Evolutionary conservation across 495 filamentous ascomycete species (phyloP).

Genomic region (Schizothecium vesticola): DNA sequence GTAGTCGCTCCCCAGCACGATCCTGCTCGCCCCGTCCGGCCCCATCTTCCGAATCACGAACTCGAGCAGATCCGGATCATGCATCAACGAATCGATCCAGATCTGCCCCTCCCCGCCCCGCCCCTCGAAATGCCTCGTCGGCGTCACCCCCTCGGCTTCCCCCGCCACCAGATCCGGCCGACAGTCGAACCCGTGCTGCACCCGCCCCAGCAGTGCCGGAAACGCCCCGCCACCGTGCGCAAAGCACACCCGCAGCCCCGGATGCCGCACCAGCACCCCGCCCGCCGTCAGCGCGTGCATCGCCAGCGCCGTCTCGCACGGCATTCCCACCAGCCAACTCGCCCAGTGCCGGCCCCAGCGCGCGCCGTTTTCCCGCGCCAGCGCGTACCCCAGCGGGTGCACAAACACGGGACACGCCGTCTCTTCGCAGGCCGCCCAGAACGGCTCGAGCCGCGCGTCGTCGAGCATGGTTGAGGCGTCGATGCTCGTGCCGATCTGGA

Average conservation of each 20-base stretch:
- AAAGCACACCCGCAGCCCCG: constrained; percentile 23
- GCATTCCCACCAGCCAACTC: constrained; percentile 27
- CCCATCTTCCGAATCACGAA: constrained; percentile 24
- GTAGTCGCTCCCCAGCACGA: constrained; percentile 27
- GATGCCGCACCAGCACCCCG: constrained; percentile 22
- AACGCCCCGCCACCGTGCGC: constrained; percentile 28
- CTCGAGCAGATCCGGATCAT: constrained; percentile 26
- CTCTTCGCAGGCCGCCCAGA: constrained; percentile 23
- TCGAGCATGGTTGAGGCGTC: constrained; percentile 18
- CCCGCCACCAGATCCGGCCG: constrained; percentile 26
- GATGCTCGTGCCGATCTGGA: constrained; percentile 25
- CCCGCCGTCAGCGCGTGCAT: constrained; percentile 21
- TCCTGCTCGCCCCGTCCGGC: constrained; percentile 13
- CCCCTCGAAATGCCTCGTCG: constrained; percentile 19
- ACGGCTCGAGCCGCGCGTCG: constrained; percentile 13
- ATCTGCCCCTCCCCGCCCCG: constrained; percentile 15
- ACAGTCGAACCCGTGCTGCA: constrained; percentile 27
- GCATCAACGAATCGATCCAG: constrained; percentile 25
- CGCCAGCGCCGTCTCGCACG: constrained; percentile 26
- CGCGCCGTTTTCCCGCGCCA: constrained; percentile 18
- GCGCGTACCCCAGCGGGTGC: constrained; percentile 26
- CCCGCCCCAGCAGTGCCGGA: constrained; percentile 24
- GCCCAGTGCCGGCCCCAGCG: constrained; percentile 23
- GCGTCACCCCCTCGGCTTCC: constrained; percentile 17
- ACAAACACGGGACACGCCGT: constrained; percentile 21